Conservation (phyloP, 768 basidiomycete genomes). For the Suillus subluteus region DNA sequence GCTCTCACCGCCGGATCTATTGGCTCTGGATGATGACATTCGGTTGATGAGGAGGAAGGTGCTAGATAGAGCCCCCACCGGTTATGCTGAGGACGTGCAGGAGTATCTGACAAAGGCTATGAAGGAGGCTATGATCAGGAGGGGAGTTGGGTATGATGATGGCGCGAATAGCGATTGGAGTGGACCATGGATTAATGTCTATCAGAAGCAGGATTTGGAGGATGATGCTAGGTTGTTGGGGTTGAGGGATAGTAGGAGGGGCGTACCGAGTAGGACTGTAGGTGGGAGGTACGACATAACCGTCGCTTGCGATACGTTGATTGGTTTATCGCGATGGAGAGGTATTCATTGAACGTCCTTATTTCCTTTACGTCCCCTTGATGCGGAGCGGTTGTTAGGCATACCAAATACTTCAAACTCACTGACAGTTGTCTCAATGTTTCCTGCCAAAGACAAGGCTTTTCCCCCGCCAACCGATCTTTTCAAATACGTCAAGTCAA, state of each 20-base stretch:
- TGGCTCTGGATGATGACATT: background rate
- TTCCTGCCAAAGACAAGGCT: background rate
- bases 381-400: background rate
- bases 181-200: background rate
- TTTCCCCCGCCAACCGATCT: background rate
- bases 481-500: background rate
- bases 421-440: background rate
- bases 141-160: background rate
- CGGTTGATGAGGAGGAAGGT: conserved; percentile 6
- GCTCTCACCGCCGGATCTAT: background rate
- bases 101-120: conserved; percentile 1
- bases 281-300: conserved; percentile 4
- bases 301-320: conserved; percentile 1
- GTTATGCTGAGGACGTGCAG: background rate
- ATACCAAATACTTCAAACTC: background rate
- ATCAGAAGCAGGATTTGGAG: background rate
- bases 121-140: conserved; percentile 4
- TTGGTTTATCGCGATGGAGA: conserved; percentile 6
- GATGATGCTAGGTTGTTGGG: conserved; percentile 6
- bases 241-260: conserved; percentile 1
- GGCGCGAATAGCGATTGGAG: background rate
- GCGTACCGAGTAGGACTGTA: background rate
- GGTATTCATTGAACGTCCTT: background rate
- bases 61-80: background rate
- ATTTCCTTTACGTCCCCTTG: background rate